Conservation (phyloP, 176 grass and related monocot species). For the Hyparrhenia diplandra region DNA sequence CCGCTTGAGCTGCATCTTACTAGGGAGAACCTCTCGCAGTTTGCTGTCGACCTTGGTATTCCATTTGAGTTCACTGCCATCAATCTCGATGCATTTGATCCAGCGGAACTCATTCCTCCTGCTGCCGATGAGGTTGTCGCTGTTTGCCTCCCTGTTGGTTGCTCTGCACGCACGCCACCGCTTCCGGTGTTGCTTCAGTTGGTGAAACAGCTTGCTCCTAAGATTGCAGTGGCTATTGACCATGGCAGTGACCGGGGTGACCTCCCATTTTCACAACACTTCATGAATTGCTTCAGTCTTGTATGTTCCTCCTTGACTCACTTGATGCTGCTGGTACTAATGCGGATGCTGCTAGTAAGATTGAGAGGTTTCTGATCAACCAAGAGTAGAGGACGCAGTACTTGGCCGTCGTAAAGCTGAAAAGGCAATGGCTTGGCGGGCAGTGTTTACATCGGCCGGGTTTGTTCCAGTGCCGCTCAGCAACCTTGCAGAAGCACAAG, state of each 20-base stretch:
- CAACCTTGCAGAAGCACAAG: conserved; percentile 59
- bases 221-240: conserved; percentile 51
- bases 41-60: conserved; percentile 44
- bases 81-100: conserved; percentile 51
- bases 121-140: conserved; percentile 37
- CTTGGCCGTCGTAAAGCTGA: conserved; percentile 37
- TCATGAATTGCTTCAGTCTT: conserved; percentile 61
- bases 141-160: conserved; percentile 48
- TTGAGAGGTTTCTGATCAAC: conserved; percentile 59
- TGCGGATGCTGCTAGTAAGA: conserved; percentile 37
- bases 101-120: conserved; percentile 21
- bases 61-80: conserved; percentile 53
- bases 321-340: conserved; percentile 50
- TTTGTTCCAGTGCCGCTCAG: conserved; percentile 50
- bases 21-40: conserved; percentile 47
- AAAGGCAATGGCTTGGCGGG: conserved; percentile 42
- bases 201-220: conserved; percentile 55
- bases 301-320: conserved; percentile 54
- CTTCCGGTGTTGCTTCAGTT: conserved; percentile 43
- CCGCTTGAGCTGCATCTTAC: conserved; percentile 55
- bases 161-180: conserved; percentile 22
- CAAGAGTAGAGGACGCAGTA: conserved; percentile 44
- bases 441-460: conserved; percentile 43
- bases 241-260: conserved; percentile 51
- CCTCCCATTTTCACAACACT: conserved; percentile 51